Base-by-base conservation (phyloP, 176 grass and related monocot genomes). In the Triticum dicoccoides region DNA sequence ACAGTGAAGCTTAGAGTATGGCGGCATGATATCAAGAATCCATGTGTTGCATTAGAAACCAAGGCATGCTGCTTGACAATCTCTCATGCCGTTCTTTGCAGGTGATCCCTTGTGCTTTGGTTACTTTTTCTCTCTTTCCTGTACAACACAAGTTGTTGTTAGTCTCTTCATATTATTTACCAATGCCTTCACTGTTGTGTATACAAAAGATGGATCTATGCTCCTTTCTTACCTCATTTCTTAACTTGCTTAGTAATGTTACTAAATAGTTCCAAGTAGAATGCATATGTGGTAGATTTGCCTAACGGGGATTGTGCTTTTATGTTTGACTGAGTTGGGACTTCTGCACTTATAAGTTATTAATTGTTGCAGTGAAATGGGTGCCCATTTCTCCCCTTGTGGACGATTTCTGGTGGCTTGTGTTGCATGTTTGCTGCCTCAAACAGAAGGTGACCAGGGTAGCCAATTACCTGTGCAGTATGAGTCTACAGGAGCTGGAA, bases 81-180 rank as follows among this genome's bases (percentile, higher is more conserved):
- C 86, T 96, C 97, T 76, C 92, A 99, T 86, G 97, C 94, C n/a
- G 97, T 99, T 78, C 97, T 99, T 89, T 95, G 97, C 97, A 99
- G 97, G 97, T 99, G 78, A 49, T 81, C 33, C 71, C 42, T 5
- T 73, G 42, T 78, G 10, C 64, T 82, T 65, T 84, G 34, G 21
- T 85, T 81, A 87, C 61, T 74, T 84, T 33, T 21, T 90, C 37
- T 89, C 47, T 63, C 47, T 74, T 86, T 65, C 37, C 25, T 64
- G 33, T 69, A 68, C 74, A 64, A 34, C 27, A 45, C 23, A 27
- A 61, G 65, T n/a, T 87, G 29, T 84, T 80, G 59, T 27, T 65
- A 54, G 51, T 87, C 47, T 25, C 58, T 64, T 54, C 44, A 45
- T 66, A 65, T 27, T 80, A 77, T 85, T 77, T 30, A 6, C 69